Percentiles rank a stretch among this genome's conserved stretches.
phyloP scores from a whole-genome alignment of 2,329 filamentous ascomycete species.

The Neurospora sp. region DNA sequence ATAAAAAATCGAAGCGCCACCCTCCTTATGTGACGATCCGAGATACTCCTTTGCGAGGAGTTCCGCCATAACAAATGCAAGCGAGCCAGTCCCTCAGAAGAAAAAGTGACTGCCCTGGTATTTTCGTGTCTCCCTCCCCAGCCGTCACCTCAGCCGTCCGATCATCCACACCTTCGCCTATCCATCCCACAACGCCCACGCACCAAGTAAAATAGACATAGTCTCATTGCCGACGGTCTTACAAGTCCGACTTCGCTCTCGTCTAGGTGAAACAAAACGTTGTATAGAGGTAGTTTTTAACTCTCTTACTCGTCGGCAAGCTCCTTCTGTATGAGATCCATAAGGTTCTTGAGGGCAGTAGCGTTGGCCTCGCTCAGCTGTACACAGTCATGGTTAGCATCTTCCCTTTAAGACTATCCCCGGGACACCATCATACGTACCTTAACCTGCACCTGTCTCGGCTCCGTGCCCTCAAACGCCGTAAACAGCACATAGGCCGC shows the following conservation, averaged over 20 bases:
- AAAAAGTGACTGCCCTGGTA: background rate
- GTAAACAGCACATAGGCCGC: slow-evolving; percentile 58
- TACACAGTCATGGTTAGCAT: slow-evolving; percentile 1
- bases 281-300: background rate
- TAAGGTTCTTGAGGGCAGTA: slow-evolving; percentile 13
- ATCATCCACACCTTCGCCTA: background rate
- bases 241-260: background rate
- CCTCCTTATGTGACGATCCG: background rate
- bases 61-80: background rate
- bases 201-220: background rate
- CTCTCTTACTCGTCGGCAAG: slow-evolving; percentile 14
- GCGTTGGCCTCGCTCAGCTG: slow-evolving; percentile 18
- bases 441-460: slow-evolving; percentile 50
- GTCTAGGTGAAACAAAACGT: background rate
- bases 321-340: slow-evolving; percentile 16
- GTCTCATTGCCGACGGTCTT: background rate
- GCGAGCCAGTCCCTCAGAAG: background rate
- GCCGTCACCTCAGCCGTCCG: background rate
- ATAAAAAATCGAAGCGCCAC: background rate
- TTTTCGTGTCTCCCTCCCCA: background rate
- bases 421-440: slow-evolving; percentile 28
- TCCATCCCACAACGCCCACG: background rate
- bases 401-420: background rate
- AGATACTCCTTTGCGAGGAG: background rate
- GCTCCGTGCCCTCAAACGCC: slow-evolving; percentile 46